These are phyloP conservation scores for Xylaria digitata DNA, from an alignment of 2,329 filamentous ascomycete genomes.

Conservation along the genomic window DNA sequence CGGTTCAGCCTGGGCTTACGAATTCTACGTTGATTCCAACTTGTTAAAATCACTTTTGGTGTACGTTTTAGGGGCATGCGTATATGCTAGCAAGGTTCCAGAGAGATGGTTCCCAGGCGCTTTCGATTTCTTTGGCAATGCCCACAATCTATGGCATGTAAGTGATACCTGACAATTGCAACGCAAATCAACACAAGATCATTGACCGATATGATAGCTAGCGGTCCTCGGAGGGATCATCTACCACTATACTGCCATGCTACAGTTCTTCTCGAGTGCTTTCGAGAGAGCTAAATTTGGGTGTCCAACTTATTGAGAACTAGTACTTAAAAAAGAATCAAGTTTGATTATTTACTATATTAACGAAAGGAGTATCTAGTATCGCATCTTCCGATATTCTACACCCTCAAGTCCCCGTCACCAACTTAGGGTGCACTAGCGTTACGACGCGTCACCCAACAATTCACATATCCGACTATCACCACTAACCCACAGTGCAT, in stretches of 20 bases:
- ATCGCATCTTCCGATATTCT: background rate
- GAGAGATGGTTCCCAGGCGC: constrained; percentile 92
- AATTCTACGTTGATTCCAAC: constrained; percentile 82
- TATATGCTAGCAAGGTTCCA: constrained; percentile 93
- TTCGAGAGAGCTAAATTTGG: constrained; percentile 74
- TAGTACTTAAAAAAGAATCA: background rate
- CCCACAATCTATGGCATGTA: constrained; percentile 94
- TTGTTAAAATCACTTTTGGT: constrained; percentile 87
- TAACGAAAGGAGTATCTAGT: background rate
- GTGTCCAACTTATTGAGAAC: constrained; percentile 64
- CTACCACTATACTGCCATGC: constrained; percentile 98
- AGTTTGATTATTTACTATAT: constrained; percentile 18
- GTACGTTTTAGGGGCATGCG: constrained; percentile 83
- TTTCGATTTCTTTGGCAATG: constrained; percentile 95
- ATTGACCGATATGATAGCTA: constrained; percentile 93
- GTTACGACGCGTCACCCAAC: background rate
- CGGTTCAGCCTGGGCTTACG: constrained; percentile 81
- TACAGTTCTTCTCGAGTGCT: constrained; percentile 86
- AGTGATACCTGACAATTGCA: constrained; percentile 78
- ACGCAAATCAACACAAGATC: constrained; percentile 85
- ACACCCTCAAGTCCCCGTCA: background rate
- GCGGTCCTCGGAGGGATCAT: constrained; percentile 94
- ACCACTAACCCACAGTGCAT: background rate
- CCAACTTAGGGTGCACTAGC: background rate
- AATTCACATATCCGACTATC: background rate